These are phyloP conservation scores for Aspergillus nanangensis DNA, from an alignment of 495 filamentous ascomycete species.

Conservation along the genomic window DNA sequence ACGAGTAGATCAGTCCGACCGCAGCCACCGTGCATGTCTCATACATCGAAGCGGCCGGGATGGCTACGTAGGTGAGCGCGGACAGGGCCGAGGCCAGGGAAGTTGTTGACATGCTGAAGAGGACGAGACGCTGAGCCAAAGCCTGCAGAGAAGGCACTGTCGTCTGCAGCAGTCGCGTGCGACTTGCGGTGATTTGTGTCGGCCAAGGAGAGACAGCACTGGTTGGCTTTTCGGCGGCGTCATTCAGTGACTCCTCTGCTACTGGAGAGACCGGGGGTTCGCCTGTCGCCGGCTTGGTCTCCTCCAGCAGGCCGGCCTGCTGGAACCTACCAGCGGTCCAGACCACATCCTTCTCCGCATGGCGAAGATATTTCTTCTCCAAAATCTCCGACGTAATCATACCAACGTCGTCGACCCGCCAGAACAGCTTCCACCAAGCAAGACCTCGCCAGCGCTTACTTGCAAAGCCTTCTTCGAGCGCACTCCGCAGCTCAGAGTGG, in stretches of 20 bases:
- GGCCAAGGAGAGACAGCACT: constrained; percentile 27
- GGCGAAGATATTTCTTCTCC: constrained; percentile 63
- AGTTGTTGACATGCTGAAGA: constrained; percentile 67
- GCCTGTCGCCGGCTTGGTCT: neutral
- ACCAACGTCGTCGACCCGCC: constrained; percentile 86
- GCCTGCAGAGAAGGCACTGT: constrained; percentile 75
- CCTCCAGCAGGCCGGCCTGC: constrained; percentile 56
- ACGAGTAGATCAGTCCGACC: constrained; percentile 67
- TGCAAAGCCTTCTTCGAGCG: constrained; percentile 69
- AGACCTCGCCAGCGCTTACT: constrained; percentile 68
- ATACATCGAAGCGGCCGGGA: constrained; percentile 54
- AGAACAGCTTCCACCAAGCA: constrained; percentile 93
- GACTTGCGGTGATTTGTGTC: constrained; percentile 41
- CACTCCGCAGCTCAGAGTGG: constrained; percentile 76
- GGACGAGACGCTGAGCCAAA: constrained; percentile 70
- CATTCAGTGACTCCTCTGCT: neutral
- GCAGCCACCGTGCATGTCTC: constrained; percentile 78
- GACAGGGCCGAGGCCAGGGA: constrained; percentile 59
- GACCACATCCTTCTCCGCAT: constrained; percentile 69
- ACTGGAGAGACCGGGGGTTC: neutral
- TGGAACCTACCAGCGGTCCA: constrained; percentile 77
- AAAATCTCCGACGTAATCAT: constrained; percentile 77
- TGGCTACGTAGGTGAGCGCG: constrained; percentile 63
- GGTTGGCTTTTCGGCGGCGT: neutral
- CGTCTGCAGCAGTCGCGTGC: constrained; percentile 50